Base-by-base conservation (phyloP, 164 flowering plant species). In the Kalanchoe fedtschenkoi region DNA sequence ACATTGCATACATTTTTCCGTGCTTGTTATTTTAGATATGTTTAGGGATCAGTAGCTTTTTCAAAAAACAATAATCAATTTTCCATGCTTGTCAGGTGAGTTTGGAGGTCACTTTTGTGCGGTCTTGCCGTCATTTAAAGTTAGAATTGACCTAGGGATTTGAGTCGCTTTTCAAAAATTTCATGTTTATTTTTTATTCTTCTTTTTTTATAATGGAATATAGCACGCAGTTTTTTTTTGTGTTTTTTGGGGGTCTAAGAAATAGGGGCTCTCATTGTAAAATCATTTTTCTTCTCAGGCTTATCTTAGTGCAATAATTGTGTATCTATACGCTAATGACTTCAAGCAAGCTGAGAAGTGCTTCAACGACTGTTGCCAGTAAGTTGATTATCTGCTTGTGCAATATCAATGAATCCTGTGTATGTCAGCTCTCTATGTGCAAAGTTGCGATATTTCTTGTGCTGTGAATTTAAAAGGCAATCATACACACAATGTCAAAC, bases 331-430 rank as follows among this genome's bases (percentile, higher is more conserved):
- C 68, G 82, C 85, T 6, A 84, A 93, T 67, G 95, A 93, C 71
- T 75, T 86, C 69, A 76, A 81, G 77, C 84, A 93, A 73, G 98
- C 97, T 22, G 88, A 93, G 70, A 88, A 90, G 73, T 93, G 98
- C 77, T 82, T 81, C 72, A 88, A 85, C 63, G 98, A 90, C 57
- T 93, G 97, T 80, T 81, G 81, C 59, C 86, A 87, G 98, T 91
- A 69, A 87, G 98, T 85, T 63, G 11, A 60, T 10, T 38, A 39
- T 58, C 30, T 24, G 5, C 16, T 32, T 32, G 22, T 30, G 7
- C 34, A 4, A 33, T 15, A 30, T 53, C 26, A 47, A 9, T 19
- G 5, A 13, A 2, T 4, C n/a, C 26, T 7, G 55, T n/a, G n/a
- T 22, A 51, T 21, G 29, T 3, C 4, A 51, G 13, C 19, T 0